A percentile compares a stretch with the other conserved stretches of the same genome.
Conservation (phyloP, 1,284 basidiomycete genomes). For the Trametes pubescens region DNA sequence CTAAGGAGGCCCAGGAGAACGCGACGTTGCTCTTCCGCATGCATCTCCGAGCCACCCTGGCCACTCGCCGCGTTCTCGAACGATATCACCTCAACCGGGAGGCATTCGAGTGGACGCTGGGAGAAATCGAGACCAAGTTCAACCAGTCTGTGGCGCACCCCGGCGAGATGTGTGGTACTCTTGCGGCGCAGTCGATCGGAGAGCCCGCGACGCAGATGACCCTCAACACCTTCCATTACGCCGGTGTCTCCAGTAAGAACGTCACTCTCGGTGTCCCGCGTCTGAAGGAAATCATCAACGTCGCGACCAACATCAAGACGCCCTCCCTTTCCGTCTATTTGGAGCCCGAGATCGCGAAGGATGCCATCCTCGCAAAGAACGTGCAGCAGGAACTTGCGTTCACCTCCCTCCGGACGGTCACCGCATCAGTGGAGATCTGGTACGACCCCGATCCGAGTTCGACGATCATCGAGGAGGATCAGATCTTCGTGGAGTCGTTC, state of each 20-base stretch:
- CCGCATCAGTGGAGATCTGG: slow-evolving; percentile 96
- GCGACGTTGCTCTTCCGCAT: slow-evolving; percentile 94
- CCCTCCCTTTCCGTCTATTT: slow-evolving; percentile 95
- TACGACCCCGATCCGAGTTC: slow-evolving; percentile 95
- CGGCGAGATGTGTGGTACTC: slow-evolving; percentile 99
- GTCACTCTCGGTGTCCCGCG: slow-evolving; percentile 98
- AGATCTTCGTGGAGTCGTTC: slow-evolving; percentile 97
- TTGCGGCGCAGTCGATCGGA: slow-evolving; percentile 98
- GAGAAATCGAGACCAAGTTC: slow-evolving; percentile 96
- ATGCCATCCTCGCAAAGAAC: slow-evolving; percentile 76
- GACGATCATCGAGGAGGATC: slow-evolving; percentile 97
- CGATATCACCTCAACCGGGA: slow-evolving; percentile 87
- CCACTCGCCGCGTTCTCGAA: slow-evolving; percentile 85
- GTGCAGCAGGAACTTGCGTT: slow-evolving; percentile 94
- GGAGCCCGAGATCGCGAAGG: slow-evolving; percentile 72
- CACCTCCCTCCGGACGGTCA: slow-evolving; percentile 95
- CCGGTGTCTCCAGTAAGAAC: slow-evolving; percentile 97
- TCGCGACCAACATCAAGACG: slow-evolving; percentile 98
- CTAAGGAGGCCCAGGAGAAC: slow-evolving; percentile 84
- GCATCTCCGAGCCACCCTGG: slow-evolving; percentile 89
- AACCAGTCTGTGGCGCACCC: slow-evolving; percentile 92
- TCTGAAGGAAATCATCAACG: slow-evolving; percentile 99
- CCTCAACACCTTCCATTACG: slow-evolving; percentile 97
- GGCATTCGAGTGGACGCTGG: slow-evolving; percentile 98
- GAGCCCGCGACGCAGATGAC: slow-evolving; percentile 99